A percentile compares a stretch with the other conserved stretches of the same genome.
These are phyloP conservation scores for Apiospora koreana DNA, from an alignment of 2,329 filamentous ascomycete genomes.

Conservation along the genomic window DNA sequence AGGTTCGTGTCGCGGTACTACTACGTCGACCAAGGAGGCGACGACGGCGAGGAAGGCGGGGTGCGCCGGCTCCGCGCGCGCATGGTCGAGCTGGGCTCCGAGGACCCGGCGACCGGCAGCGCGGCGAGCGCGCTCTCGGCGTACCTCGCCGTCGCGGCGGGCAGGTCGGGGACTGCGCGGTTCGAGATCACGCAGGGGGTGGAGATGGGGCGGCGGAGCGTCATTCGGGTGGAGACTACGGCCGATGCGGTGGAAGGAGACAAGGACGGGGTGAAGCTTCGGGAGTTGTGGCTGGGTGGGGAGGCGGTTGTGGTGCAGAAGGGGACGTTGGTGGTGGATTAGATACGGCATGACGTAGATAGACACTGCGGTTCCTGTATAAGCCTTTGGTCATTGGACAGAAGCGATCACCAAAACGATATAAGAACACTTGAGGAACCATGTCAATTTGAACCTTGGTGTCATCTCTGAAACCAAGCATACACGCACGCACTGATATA, in stretches of 20 bases:
- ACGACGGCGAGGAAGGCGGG: slow-evolving; percentile 21
- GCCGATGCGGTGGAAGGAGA: slow-evolving; percentile 14
- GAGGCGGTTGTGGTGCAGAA: slow-evolving; percentile 33
- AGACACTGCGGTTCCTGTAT: no score
- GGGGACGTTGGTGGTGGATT: slow-evolving; percentile 28
- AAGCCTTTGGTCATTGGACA: no score
- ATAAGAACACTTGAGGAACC: no score
- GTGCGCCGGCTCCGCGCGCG: slow-evolving; percentile 51
- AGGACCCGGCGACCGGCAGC: slow-evolving; percentile 66
- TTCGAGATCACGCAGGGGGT: slow-evolving; percentile 65
- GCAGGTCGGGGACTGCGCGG: slow-evolving; percentile 28
- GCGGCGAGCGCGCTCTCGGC: slow-evolving; percentile 59
- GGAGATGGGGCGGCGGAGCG: slow-evolving; percentile 64
- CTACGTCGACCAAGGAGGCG: slow-evolving; percentile 48
- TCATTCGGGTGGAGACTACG: slow-evolving; percentile 49
- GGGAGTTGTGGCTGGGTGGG: slow-evolving; percentile 30
- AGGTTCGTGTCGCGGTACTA: slow-evolving; percentile 60
- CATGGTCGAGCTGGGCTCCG: slow-evolving; percentile 53
- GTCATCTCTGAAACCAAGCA: no score
- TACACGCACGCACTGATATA: no score
- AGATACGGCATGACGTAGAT: not conserved
- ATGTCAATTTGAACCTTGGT: no score
- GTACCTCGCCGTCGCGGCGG: slow-evolving; percentile 50
- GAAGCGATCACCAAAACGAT: no score
- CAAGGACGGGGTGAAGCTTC: slow-evolving; percentile 17